Percentiles rank a stretch among this genome's conserved stretches.
Evolutionary conservation across 106 monocot species (phyloP).

Genomic region (Acorus gramineus): DNA sequence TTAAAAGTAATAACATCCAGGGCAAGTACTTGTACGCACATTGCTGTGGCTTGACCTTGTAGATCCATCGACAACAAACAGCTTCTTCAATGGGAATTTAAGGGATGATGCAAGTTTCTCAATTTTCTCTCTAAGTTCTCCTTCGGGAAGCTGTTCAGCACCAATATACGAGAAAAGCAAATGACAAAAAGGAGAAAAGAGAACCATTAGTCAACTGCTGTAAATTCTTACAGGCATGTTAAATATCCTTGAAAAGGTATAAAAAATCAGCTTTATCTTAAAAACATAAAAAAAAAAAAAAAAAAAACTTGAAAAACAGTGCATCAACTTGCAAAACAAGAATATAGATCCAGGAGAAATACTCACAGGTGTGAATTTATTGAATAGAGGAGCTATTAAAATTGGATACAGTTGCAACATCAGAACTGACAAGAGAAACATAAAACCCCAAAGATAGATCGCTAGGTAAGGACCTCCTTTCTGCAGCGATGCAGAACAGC

Average conservation of each 20-base stretch:
- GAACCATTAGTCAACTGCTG: neutral
- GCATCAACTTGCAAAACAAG: neutral
- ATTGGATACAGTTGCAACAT: slow-evolving; percentile 95
- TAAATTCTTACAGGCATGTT: too few species aligned
- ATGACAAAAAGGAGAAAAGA: slow-evolving; percentile 1
- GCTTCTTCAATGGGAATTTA: slow-evolving; percentile 89
- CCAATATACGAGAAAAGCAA: neutral
- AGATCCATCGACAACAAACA: slow-evolving; percentile 99
- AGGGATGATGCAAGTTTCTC: slow-evolving; percentile 83
- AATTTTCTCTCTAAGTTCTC: slow-evolving; percentile 74
- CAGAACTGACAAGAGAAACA: slow-evolving; percentile 77
- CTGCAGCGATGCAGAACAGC: slow-evolving; percentile 22
- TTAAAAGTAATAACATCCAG: too few species aligned
- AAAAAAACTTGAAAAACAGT: neutral
- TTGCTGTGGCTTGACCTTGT: slow-evolving; percentile 97
- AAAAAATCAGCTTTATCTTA: neutral
- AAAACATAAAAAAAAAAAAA: neutral
- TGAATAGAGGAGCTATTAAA: slow-evolving; percentile 90
- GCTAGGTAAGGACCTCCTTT: slow-evolving; percentile 98
- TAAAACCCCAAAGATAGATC: slow-evolving; percentile 95
- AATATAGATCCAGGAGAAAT: slow-evolving; percentile 9
- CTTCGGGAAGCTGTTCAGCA: slow-evolving; percentile 69
- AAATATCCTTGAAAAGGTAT: neutral
- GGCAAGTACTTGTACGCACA: slow-evolving; percentile 27
- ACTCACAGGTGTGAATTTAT: slow-evolving; percentile 98